Percentiles rank a stretch among this genome's conserved stretches.
Conservation (phyloP, 169 alveolate genomes). For the Neospora caninum region DNA sequence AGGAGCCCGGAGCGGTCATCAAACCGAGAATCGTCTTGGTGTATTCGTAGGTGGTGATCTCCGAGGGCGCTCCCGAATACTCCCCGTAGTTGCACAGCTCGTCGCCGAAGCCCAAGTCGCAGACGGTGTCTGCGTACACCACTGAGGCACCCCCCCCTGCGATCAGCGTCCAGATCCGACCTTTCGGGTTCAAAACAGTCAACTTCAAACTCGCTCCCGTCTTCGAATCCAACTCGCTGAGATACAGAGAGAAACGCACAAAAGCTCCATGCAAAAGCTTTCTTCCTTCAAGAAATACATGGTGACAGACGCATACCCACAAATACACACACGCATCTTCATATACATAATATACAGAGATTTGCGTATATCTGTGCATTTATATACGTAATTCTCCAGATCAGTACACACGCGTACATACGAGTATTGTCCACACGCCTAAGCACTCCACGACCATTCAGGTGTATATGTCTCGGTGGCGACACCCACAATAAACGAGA, state of each 20-base stretch:
- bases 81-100: conserved; percentile 75
- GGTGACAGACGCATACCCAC: too few species aligned
- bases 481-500: too few species aligned
- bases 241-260: neutral
- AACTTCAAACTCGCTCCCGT: conserved; percentile 75
- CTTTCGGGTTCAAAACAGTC: conserved; percentile 72
- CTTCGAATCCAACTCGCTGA: conserved; percentile 70
- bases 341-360: too few species aligned
- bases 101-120: conserved; percentile 70
- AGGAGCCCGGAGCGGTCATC: conserved; percentile 62
- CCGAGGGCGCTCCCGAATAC: conserved; percentile 76
- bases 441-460: too few species aligned
- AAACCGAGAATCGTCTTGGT: conserved; percentile 67
- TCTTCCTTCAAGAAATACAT: too few species aligned
- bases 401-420: too few species aligned
- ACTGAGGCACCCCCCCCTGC: conserved; percentile 77
- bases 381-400: too few species aligned
- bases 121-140: conserved; percentile 73
- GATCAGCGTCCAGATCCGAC: conserved; percentile 74
- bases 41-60: conserved; percentile 71
- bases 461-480: too few species aligned
- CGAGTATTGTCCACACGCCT: too few species aligned
- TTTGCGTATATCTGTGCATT: too few species aligned
- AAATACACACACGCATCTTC: too few species aligned
- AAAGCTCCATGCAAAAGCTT: too few species aligned